Base-by-base conservation (phyloP, 2,329 filamentous ascomycete genomes). In the Fusarium sp. region DNA sequence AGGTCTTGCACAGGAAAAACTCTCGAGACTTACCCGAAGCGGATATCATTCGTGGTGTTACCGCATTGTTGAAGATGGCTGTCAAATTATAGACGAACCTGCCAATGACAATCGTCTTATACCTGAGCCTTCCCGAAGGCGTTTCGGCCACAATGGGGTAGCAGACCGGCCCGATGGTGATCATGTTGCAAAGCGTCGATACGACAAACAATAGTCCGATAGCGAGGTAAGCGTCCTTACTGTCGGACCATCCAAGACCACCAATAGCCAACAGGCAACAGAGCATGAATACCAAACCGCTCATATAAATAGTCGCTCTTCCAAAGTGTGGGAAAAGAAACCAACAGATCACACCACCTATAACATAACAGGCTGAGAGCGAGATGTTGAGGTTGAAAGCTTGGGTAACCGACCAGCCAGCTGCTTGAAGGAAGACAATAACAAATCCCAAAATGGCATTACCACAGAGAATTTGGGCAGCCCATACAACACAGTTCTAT, bases 31-130 rank as follows among this genome's bases (percentile, higher is more conserved):
- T 45, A 70, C 68, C 58, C 0, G 47, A 44, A 3, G 68, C 34
- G 1, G 66, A 65, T 1, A 70, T 57, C 69, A 74, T 80, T 33
- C 81, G 76, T 1, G 80, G 80, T 5, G 82, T 78, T 8, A 78
- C 69, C 2, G 78, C 59, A n/a, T 78, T 80, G 38, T 80, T 76
- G n/a, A 81, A 68, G 21, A 85, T 80, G 51, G 77, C 79, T 43
- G 77, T 74, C 4, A 83, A 66, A 54, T 84, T 82, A 70, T 84
- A 84, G 6, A 79, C 73, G 43, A 79, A 80, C 7, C 83, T 72
- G 0, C 81, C 80, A 13, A 85, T 73, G 2, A 81, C 80, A 1
- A 85, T 81, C 1, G 83, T 84, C 74, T 84, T 83, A 33, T 80
- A 78, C 11, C 81, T 77, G 2, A 85, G 78, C 10, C 83, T 77